A percentile compares a stretch with the other conserved stretches of the same genome.
These are phyloP conservation scores for Neoascochyta sp. DNA, from an alignment of 2,329 filamentous ascomycete species.

Conservation along the genomic window DNA sequence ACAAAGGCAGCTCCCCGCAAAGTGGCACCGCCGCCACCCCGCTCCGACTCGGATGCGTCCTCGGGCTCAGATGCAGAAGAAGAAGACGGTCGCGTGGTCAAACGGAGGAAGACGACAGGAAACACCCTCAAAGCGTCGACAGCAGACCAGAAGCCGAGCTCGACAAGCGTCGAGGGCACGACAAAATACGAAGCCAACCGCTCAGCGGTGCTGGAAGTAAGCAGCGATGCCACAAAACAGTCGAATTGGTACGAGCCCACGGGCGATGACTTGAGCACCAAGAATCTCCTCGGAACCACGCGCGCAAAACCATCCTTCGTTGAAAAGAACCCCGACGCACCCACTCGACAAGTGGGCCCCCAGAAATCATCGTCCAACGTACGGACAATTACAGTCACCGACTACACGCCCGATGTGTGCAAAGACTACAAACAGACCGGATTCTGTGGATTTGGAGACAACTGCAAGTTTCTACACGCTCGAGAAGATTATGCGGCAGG, in stretches of 20 bases:
- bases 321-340: constrained; percentile 73
- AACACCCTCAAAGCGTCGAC: constrained; percentile 65
- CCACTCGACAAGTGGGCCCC: constrained; percentile 69
- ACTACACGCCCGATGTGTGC: constrained; percentile 90
- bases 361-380: constrained; percentile 87
- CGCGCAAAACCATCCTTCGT: constrained; percentile 57
- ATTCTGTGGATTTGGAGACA: constrained; percentile 68
- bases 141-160: constrained; percentile 47
- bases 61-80: constrained; percentile 73
- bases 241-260: constrained; percentile 85
- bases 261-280: constrained; percentile 48
- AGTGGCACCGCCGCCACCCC: constrained; percentile 73
- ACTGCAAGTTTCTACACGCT: constrained; percentile 76
- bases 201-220: constrained; percentile 58
- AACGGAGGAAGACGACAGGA: constrained; percentile 69
- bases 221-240: constrained; percentile 85
- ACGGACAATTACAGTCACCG: constrained; percentile 81
- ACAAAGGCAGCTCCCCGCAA: constrained; percentile 78
- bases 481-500: constrained; percentile 81
- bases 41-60: constrained; percentile 48
- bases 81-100: constrained; percentile 64
- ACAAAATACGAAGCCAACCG: constrained; percentile 61
- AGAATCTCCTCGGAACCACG: constrained; percentile 59
- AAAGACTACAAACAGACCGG: constrained; percentile 82
- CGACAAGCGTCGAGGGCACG: constrained; percentile 39